Percentiles rank a stretch among this genome's conserved stretches.
Evolutionary conservation across 2,329 filamentous ascomycete genomes (phyloP).

Genomic region (Xylariaceae sp.): DNA sequence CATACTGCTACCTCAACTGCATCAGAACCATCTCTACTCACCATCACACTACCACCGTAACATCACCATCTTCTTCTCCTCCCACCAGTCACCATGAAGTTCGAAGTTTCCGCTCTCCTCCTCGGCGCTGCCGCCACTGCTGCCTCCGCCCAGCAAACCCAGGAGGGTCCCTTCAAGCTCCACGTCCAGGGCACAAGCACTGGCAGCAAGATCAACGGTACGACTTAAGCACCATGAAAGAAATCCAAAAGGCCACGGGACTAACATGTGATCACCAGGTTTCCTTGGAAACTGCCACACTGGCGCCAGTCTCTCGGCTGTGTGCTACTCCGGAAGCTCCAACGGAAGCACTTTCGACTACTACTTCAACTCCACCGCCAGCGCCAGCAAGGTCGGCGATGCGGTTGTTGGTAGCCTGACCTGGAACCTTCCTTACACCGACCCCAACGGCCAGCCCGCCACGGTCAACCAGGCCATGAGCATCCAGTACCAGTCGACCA

Average conservation of each 20-base stretch:
- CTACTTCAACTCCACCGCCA: constrained; percentile 33
- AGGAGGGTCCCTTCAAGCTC: constrained; percentile 34
- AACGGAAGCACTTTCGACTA: constrained; percentile 24
- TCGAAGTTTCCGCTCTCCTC: constrained; percentile 24
- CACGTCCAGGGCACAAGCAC: constrained; percentile 27
- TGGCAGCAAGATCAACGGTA: constrained; percentile 29
- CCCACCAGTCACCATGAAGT: constrained; percentile 28
- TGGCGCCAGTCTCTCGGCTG: constrained; percentile 32
- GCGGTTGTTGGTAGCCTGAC: constrained; percentile 26
- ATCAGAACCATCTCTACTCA: not conserved
- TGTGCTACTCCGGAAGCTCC: constrained; percentile 27
- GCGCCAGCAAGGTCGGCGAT: constrained; percentile 12
- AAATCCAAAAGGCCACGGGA: not conserved
- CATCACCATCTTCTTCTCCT: not conserved
- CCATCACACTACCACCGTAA: not conserved
- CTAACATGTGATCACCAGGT: constrained; percentile 21
- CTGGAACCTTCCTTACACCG: constrained; percentile 29
- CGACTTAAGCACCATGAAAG: not conserved
- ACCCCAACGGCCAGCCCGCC: constrained; percentile 10
- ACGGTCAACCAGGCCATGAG: constrained; percentile 21
- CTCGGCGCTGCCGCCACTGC: constrained; percentile 28
- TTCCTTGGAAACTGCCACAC: constrained; percentile 33
- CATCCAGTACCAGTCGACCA: constrained; percentile 24
- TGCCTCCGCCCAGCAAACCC: constrained; percentile 30
- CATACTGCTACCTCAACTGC: not conserved